Percentiles rank a stretch among this genome's conserved stretches.
phyloP scores from a whole-genome alignment of 768 basidiomycete genomes.

The Suillus paluster region DNA sequence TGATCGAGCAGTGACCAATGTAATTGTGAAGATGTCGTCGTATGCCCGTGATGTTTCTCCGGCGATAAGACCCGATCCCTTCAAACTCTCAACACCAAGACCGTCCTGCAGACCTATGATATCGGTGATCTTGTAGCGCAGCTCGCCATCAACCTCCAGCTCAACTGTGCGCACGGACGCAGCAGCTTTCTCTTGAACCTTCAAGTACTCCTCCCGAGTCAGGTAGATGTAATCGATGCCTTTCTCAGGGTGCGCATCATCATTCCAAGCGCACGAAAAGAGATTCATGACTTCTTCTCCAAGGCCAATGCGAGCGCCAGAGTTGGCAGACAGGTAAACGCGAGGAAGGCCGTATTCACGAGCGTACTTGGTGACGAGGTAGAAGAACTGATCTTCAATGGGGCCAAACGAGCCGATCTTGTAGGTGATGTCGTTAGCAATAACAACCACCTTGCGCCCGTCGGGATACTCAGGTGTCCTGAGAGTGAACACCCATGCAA shows the following conservation, averaged over 20 bases:
- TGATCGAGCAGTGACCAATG: constrained; percentile 96
- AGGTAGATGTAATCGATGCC: constrained; percentile 96
- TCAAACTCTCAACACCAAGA: constrained; percentile 94
- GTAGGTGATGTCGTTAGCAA: constrained; percentile 99
- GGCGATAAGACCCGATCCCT: constrained; percentile 96
- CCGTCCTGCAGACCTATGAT: constrained; percentile 98
- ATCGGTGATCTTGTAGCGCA: constrained; percentile 92
- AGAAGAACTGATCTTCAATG: constrained; percentile 95
- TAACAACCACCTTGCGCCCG: constrained; percentile 85
- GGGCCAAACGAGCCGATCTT: constrained; percentile 99
- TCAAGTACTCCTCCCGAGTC: constrained; percentile 88
- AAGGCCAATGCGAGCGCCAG: constrained; percentile 94
- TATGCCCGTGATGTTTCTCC: constrained; percentile 98
- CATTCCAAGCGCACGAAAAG: constrained; percentile 93
- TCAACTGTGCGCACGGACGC: constrained; percentile 81
- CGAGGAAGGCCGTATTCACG: constrained; percentile 88
- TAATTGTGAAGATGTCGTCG: constrained; percentile 99
- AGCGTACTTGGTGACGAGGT: constrained; percentile 91
- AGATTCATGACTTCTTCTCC: constrained; percentile 90
- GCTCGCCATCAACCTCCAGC: constrained; percentile 84
- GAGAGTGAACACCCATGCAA: constrained; percentile 95
- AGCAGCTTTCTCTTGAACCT: constrained; percentile 84
- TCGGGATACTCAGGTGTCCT: constrained; percentile 89
- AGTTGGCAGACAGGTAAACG: constrained; percentile 98
- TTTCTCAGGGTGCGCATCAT: constrained; percentile 83